Evolutionary conservation across 805 yeast species (phyloP), one percentile per base, ranked within the genome.

Genomic region (Monosporozyma solicola): DNA sequence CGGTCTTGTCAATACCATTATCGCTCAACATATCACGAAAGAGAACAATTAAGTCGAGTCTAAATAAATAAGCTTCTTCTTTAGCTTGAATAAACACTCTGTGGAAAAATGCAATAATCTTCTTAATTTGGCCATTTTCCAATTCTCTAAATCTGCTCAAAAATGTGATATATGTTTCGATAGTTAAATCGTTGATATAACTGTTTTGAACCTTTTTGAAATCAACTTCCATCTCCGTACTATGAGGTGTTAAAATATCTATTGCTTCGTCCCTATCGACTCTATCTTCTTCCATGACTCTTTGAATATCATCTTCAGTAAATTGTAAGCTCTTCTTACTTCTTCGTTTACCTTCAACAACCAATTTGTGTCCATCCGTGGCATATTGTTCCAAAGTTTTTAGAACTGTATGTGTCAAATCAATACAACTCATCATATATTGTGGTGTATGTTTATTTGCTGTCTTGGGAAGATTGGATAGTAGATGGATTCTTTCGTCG

Each of bases 11-110:
- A 16, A 83, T 67, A 6, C 83, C 81, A 33, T 72, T 71, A 41
- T 74, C 75, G 11, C 81, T 71, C 6, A 85, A 69, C 60, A 85
- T 70, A 29, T 77, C 73, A 60, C 81, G 77, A 0, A 87, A 63
- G 2, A 78, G 62, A 15, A 75, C 64, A 77, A 92, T 78, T 62
- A 94, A 81, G 64, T 91, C 97, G 35, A 94, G 63, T 50, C 96
- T 72, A 60, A 76, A 83, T 35, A 87, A 66, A 35, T 79, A 69
- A 0, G 82, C 72, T 44, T 82, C 80, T 50, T 74, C 76, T 53
- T 85, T 84, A 43, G 80, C 76, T 48, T 80, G 75, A 48, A 84
- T 82, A 58, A 89, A 81, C 1, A 88, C 68, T 32, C 87, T 73
- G 62, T 87, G 88, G 61, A 90, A 82, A 62, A 80, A 92, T 0